These are phyloP conservation scores for Leishmania amazonensis DNA, from an alignment of 208 protist genomes.

Conservation along the genomic window DNA sequence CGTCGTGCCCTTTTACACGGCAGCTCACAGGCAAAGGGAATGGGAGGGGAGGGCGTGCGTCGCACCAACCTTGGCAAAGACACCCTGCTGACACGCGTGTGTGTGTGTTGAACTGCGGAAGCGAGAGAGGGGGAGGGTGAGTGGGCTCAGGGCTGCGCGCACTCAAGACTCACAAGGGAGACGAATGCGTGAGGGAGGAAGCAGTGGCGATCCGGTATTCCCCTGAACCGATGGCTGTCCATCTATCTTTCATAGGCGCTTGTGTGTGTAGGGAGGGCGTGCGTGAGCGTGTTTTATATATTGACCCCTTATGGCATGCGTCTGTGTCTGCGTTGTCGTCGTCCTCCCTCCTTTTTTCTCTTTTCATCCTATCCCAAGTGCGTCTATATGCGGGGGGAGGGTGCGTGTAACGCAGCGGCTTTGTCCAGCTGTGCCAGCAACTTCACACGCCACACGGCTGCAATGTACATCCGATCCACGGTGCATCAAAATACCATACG, in stretches of 20 bases:
- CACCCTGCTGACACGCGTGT: neutral
- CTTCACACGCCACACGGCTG: neutral
- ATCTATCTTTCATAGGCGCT: neutral
- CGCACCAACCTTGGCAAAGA: neutral
- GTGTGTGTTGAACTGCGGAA: neutral
- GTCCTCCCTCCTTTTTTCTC: slow-evolving; percentile 24
- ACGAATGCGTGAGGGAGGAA: neutral
- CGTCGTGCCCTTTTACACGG: neutral
- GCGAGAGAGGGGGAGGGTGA: neutral
- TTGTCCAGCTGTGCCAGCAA: neutral
- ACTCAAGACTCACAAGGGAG: neutral
- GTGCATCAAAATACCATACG: neutral
- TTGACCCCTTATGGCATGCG: neutral
- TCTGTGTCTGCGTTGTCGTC: neutral
- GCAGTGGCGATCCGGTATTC: neutral
- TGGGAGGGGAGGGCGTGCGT: neutral
- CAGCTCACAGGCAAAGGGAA: neutral
- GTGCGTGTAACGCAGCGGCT: neutral
- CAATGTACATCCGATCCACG: neutral
- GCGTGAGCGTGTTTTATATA: neutral
- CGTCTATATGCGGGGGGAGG: neutral
- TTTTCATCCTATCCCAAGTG: neutral
- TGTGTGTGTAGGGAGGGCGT: neutral
- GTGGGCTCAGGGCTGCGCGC: neutral
- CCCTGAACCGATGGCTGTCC: neutral